These are phyloP conservation scores for Auriculariales sp. DNA, from an alignment of 768 basidiomycete genomes.

Conservation along the genomic window DNA sequence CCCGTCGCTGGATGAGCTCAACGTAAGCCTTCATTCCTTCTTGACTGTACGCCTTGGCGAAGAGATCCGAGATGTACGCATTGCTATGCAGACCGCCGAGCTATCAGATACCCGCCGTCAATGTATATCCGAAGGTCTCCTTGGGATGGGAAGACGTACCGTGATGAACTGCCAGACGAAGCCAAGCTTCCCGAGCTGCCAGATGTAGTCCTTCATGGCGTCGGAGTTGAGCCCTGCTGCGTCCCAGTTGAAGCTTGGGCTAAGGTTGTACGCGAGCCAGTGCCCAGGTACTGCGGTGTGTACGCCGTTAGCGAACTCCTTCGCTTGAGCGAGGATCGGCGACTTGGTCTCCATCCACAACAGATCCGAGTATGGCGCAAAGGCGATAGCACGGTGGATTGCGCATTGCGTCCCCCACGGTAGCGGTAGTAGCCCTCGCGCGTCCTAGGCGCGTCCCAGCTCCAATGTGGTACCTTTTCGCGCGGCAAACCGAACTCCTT, in stretches of 20 bases:
- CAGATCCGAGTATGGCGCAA: constrained; percentile 85
- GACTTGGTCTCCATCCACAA: constrained; percentile 97
- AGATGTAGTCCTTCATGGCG: constrained; percentile 81
- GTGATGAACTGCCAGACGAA: constrained; percentile 99
- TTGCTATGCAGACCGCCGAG: constrained; percentile 95
- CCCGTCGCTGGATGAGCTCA: constrained; percentile 81
- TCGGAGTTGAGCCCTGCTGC: constrained; percentile 76
- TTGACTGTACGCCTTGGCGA: constrained; percentile 75
- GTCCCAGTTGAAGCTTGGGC: constrained; percentile 89
- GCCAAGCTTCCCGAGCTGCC: constrained; percentile 88
- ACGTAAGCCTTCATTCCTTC: constrained; percentile 99
- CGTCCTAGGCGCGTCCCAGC: constrained; percentile 89
- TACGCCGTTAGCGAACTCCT: constrained; percentile 83
- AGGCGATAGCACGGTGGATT: constrained; percentile 80
- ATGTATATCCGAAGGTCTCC: neutral
- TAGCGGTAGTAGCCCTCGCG: constrained; percentile 96
- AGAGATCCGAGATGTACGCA: constrained; percentile 88
- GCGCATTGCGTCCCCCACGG: constrained; percentile 91
- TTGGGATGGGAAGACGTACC: constrained; percentile 33
- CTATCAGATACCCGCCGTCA: constrained; percentile 24
- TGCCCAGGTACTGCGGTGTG: constrained; percentile 70
- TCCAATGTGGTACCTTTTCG: constrained; percentile 59
- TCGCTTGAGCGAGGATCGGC: constrained; percentile 83
- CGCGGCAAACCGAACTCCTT: constrained; percentile 58
- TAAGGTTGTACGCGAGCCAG: constrained; percentile 94